A percentile compares a stretch with the other conserved stretches of the same genome.
These are phyloP conservation scores for Coniochaeta ligniaria DNA, from an alignment of 2,329 filamentous ascomycete species.

Conservation along the genomic window DNA sequence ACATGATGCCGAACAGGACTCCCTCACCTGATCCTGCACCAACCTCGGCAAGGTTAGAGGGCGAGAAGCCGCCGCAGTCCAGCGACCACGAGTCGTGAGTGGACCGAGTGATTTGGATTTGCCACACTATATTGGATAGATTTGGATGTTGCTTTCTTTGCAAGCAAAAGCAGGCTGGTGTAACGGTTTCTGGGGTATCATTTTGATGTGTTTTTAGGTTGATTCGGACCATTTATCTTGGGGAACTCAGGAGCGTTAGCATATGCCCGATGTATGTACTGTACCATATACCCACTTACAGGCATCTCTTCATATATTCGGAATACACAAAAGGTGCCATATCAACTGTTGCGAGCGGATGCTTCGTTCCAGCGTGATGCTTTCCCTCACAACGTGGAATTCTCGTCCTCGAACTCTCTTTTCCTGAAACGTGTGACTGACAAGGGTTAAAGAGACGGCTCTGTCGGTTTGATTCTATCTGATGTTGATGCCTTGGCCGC, in stretches of 20 bases:
- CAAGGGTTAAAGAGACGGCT: too few species aligned
- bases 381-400: neutral
- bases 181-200: neutral
- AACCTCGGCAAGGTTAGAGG: neutral
- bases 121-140: neutral
- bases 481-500: neutral
- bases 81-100: neutral
- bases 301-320: neutral
- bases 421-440: neutral
- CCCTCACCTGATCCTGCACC: neutral
- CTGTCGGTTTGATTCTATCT: neutral
- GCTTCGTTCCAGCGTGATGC: neutral
- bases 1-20: conserved; percentile 32
- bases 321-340: neutral
- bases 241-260: neutral
- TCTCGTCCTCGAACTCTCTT: neutral
- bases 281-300: conserved; percentile 2
- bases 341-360: neutral
- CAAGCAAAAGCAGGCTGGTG: conserved; percentile 1
- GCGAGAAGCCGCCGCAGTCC: conserved; percentile 1
- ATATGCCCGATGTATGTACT: neutral
- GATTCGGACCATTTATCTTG: neutral
- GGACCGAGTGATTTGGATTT: neutral
- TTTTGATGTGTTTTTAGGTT: neutral
- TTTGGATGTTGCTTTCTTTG: neutral